Evolutionary conservation across 129 eudicot genomes (phyloP).

Genomic region (Lactuca saligna): DNA sequence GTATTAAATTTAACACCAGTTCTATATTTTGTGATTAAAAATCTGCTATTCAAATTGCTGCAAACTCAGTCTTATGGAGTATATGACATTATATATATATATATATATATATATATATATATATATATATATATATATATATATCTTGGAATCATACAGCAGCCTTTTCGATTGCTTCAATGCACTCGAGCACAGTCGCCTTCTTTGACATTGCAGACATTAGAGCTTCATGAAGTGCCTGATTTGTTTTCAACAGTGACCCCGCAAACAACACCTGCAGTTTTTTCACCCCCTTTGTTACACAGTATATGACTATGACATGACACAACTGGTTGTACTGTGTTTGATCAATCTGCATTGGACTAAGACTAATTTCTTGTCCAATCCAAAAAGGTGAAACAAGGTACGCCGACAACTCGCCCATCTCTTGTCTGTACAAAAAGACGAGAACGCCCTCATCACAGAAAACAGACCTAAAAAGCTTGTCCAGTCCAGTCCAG

Average conservation of each 20-base stretch:
- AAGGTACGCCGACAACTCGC: no score
- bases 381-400: no score
- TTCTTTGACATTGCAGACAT: conserved; percentile 81
- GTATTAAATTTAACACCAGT: not conserved
- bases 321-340: not conserved
- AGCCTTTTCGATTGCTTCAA: conserved; percentile 87
- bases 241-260: conserved; percentile 75
- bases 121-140: no score
- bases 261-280: conserved; percentile 84
- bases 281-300: not conserved
- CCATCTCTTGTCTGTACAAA: no score
- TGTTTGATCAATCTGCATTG: no score
- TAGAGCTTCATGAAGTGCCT: conserved; percentile 70
- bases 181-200: conserved; percentile 89
- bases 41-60: not conserved
- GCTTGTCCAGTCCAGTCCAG: no score
- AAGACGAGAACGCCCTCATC: no score
- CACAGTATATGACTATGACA: not conserved
- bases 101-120: no score
- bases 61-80: not conserved
- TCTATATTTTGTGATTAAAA: no score
- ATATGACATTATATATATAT: no score
- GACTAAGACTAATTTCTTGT: no score
- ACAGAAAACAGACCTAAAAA: no score
- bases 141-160: conserved; percentile 22